Percentiles rank a stretch among this genome's conserved stretches.
Evolutionary conservation across 148 eudicot species (phyloP).

Genomic region (Rhododendron kiyosumense): DNA sequence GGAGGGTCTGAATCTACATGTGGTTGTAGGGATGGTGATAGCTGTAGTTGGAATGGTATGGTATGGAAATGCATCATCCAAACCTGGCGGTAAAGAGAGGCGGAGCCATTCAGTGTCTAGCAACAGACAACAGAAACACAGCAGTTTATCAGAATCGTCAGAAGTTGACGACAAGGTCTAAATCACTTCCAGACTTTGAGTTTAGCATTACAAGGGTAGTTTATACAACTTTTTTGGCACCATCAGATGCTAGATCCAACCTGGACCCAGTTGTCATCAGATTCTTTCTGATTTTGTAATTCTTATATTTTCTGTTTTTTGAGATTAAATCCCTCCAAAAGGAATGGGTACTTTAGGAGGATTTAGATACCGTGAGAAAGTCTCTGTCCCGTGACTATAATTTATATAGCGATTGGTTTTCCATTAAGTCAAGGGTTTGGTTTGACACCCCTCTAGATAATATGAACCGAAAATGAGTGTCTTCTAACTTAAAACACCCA

Average conservation of each 20-base stretch:
- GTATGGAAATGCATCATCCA: conserved; percentile 87
- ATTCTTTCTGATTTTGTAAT: conserved; percentile 21
- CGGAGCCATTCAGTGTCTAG: conserved; percentile 47
- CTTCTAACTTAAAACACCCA: no score
- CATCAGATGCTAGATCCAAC: conserved; percentile 16
- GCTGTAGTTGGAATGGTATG: conserved; percentile 86
- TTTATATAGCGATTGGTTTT: conserved; percentile 11
- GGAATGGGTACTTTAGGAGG: conserved; percentile 10
- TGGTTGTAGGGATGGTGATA: conserved; percentile 80
- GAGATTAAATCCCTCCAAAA: neutral
- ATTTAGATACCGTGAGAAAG: neutral
- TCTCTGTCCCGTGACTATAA: conserved; percentile 5
- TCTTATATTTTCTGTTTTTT: conserved; percentile 5
- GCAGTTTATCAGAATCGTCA: conserved; percentile 41
- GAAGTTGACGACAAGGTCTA: conserved; percentile 62
- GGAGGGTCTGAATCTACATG: conserved; percentile 86
- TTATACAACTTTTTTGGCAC: conserved; percentile 8
- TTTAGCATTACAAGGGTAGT: conserved; percentile 15
- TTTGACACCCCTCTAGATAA: neutral
- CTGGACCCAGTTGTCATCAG: conserved; percentile 5
- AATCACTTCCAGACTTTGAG: conserved; percentile 1
- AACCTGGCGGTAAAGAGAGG: conserved; percentile 91
- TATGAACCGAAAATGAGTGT: neutral
- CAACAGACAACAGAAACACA: conserved; percentile 54
- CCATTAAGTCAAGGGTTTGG: neutral